phyloP scores from a whole-genome alignment of 176 grass and related monocot genomes.

The Aegilops longissima region DNA sequence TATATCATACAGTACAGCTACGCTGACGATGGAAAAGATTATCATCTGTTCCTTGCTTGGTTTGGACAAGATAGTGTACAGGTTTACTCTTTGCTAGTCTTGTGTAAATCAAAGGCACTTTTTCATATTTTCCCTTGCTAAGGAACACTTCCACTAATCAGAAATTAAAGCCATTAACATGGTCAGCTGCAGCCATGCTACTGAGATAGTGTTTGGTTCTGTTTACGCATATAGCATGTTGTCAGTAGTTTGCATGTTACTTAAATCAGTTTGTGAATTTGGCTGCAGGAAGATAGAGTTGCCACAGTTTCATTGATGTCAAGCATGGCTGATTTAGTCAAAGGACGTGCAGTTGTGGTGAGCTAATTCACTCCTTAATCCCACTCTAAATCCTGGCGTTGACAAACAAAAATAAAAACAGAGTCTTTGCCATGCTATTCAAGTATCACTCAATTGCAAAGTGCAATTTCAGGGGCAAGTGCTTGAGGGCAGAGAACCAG shows the following conservation, averaged over 20 bases:
- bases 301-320: slow-evolving; percentile 40
- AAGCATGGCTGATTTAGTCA: slow-evolving; percentile 58
- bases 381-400: not conserved
- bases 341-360: slow-evolving; percentile 50
- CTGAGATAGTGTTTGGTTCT: not conserved
- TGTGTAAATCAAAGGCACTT: not conserved
- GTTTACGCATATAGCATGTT: not conserved
- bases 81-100: slow-evolving; percentile 33
- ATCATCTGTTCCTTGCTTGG: slow-evolving; percentile 65
- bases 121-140: not conserved
- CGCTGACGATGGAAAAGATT: slow-evolving; percentile 46
- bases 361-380: slow-evolving; percentile 8
- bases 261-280: slow-evolving; percentile 30
- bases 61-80: slow-evolving; percentile 55
- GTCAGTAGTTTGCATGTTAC: slow-evolving; percentile 12
- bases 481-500: slow-evolving; percentile 68
- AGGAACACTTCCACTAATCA: not conserved
- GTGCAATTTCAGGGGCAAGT: slow-evolving; percentile 57
- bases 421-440: not conserved
- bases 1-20: slow-evolving; percentile 68
- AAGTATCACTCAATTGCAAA: slow-evolving; percentile 23
- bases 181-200: not conserved
- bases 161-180: not conserved
- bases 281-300: slow-evolving; percentile 56
- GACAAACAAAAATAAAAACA: not conserved